Conservation (phyloP, 2,329 filamentous ascomycete species). For the Arthrobotrys sphaeroides region DNA sequence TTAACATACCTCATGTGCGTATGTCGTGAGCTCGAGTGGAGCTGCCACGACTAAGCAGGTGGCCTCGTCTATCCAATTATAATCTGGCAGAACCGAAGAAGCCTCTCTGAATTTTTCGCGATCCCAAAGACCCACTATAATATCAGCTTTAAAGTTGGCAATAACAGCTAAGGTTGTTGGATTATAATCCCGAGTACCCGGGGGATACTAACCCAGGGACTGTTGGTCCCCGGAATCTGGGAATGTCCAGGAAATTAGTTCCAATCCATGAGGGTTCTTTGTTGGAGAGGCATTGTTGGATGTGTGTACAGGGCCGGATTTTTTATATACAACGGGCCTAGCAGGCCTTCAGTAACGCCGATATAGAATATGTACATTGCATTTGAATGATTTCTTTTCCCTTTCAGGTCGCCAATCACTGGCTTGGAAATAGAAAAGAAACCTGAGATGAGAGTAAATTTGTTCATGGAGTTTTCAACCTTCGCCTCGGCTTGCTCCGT, state of each 20-base stretch:
- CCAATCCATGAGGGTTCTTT: not conserved
- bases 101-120: not conserved
- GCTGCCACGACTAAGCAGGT: not conserved
- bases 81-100: not conserved
- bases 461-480: not conserved
- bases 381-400: not conserved
- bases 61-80: constrained; percentile 1
- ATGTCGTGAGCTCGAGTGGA: not conserved
- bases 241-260: not conserved
- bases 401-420: not conserved
- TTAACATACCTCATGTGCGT: too few species aligned
- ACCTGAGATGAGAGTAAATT: constrained; percentile 39
- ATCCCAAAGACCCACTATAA: not conserved
- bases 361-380: not conserved
- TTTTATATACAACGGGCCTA: constrained; percentile 35
- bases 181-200: not conserved
- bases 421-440: constrained; percentile 10
- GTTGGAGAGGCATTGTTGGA: not conserved
- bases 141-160: not conserved
- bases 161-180: constrained; percentile 10
- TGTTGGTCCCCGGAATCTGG: not conserved
- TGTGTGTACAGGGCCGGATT: constrained; percentile 26
- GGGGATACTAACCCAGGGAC: not conserved
- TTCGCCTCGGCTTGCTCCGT: constrained; percentile 26
- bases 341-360: not conserved